Conservation (phyloP, 768 basidiomycete genomes). For the Phlebiopsis flavidoalba region DNA sequence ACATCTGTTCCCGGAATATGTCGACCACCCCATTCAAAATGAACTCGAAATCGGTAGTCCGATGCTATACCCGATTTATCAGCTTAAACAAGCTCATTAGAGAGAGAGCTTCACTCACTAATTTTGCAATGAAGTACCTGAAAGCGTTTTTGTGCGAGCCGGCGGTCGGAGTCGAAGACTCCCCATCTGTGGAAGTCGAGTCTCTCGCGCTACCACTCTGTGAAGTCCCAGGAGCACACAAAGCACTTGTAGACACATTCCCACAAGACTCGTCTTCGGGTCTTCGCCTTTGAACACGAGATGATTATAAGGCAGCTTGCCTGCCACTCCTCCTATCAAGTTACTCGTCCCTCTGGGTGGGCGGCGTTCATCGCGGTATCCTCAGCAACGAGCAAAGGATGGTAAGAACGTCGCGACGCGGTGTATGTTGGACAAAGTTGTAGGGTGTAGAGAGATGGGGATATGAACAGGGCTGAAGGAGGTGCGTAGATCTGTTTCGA, state of each 20-base stretch:
- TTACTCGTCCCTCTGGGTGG: slow-evolving; percentile 36
- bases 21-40: slow-evolving; percentile 66
- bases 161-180: slow-evolving; percentile 48
- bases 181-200: slow-evolving; percentile 33
- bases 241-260: slow-evolving; percentile 72
- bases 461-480: slow-evolving; percentile 61
- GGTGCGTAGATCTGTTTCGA: slow-evolving; percentile 89
- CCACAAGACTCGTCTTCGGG: slow-evolving; percentile 63
- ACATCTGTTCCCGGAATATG: slow-evolving; percentile 72
- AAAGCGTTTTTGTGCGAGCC: slow-evolving; percentile 85
- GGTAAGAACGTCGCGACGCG: slow-evolving; percentile 82
- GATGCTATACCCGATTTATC: slow-evolving; percentile 51
- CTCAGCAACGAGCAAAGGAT: slow-evolving; percentile 89
- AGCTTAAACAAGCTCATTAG: background rate
- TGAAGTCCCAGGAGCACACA: slow-evolving; percentile 73
- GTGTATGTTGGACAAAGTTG: slow-evolving; percentile 72
- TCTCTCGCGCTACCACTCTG: slow-evolving; percentile 74
- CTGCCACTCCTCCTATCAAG: slow-evolving; percentile 64
- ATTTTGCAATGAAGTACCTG: slow-evolving; percentile 85
- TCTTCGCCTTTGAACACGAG: slow-evolving; percentile 90
- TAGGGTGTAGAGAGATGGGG: slow-evolving; percentile 72
- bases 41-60: slow-evolving; percentile 84
- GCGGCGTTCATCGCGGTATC: slow-evolving; percentile 80
- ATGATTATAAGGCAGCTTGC: slow-evolving; percentile 85
- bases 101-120: slow-evolving; percentile 43